Evolutionary conservation across 495 filamentous ascomycete species (phyloP).

Genomic region (Penicillium pancosmium): DNA sequence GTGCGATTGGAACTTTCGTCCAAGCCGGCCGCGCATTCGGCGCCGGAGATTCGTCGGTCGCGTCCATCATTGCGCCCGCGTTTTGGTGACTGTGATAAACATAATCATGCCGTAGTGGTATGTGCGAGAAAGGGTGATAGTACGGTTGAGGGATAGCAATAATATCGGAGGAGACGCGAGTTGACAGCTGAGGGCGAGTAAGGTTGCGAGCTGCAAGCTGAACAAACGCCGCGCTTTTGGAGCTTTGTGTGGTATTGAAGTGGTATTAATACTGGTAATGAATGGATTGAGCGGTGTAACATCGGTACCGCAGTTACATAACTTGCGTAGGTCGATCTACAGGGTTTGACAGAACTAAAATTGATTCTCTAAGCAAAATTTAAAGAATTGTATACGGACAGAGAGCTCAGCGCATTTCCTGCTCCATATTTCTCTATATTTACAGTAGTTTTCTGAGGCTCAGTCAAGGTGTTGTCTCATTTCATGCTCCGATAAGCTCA

Average conservation of each 20-base stretch:
- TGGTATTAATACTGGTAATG: not conserved
- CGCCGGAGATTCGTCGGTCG: slow-evolving; percentile 28
- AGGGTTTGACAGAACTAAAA: not conserved
- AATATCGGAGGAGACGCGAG: not conserved
- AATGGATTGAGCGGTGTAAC: not conserved
- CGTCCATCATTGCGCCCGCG: slow-evolving; percentile 38
- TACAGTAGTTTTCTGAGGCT: not conserved
- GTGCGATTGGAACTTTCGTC: slow-evolving; percentile 63
- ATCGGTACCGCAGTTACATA: not conserved
- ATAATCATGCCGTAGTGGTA: not conserved
- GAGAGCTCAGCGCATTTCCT: not conserved
- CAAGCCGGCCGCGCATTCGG: slow-evolving; percentile 27
- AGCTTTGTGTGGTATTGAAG: not conserved
- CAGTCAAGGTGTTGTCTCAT: not conserved
- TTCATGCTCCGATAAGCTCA: slow-evolving; percentile 10
- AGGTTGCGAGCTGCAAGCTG: not conserved
- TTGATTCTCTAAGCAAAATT: not conserved
- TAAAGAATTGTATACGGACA: not conserved
- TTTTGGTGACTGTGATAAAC: slow-evolving; percentile 19
- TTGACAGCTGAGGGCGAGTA: not conserved
- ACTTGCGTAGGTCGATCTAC: not conserved
- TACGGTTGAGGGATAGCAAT: not conserved
- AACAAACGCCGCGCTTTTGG: not conserved
- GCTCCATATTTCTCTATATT: not conserved
- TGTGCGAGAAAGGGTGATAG: not conserved